Conservation (phyloP, 108 stramenopile genomes). For the Discostella pseudostelligera region DNA sequence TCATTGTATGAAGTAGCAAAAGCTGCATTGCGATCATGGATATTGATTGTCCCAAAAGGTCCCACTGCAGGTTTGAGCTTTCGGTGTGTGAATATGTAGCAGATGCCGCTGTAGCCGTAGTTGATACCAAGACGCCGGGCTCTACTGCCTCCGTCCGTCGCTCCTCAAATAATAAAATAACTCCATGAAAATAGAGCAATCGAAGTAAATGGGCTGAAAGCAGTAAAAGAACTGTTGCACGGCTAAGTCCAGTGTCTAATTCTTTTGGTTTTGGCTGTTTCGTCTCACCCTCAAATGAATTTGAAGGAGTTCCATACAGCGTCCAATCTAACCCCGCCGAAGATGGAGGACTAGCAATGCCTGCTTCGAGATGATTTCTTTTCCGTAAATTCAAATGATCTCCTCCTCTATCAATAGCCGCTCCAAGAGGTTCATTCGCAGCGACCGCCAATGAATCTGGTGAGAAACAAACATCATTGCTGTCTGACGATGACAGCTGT, state of each 20-base stretch:
- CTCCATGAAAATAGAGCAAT: slow-evolving; percentile 47
- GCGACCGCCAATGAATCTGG: no score
- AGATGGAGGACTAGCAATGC: background rate
- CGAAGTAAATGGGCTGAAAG: slow-evolving; percentile 42
- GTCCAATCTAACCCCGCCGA: background rate
- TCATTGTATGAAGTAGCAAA: slow-evolving; percentile 39
- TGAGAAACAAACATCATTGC: no score
- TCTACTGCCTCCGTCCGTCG: slow-evolving; percentile 6
- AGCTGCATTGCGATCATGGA: slow-evolving; percentile 43
- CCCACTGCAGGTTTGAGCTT: slow-evolving; percentile 19
- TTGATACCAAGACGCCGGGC: slow-evolving; percentile 1
- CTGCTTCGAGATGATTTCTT: no score
- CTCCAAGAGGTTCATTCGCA: no score
- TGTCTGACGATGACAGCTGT: slow-evolving; percentile 8
- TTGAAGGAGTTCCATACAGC: slow-evolving; percentile 20
- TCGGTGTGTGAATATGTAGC: slow-evolving; percentile 1
- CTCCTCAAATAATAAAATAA: slow-evolving; percentile 16
- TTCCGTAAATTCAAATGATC: no score
- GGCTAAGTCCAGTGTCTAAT: slow-evolving; percentile 26
- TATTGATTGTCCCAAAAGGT: slow-evolving; percentile 41
- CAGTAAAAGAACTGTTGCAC: slow-evolving; percentile 32
- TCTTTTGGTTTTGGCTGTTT: background rate
- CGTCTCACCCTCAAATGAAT: slow-evolving; percentile 1
- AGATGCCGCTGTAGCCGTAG: slow-evolving; percentile 1
- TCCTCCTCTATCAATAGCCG: no score